These are phyloP conservation scores for Malus sylvestris DNA, from an alignment of 306 rosid species.

Conservation along the genomic window DNA sequence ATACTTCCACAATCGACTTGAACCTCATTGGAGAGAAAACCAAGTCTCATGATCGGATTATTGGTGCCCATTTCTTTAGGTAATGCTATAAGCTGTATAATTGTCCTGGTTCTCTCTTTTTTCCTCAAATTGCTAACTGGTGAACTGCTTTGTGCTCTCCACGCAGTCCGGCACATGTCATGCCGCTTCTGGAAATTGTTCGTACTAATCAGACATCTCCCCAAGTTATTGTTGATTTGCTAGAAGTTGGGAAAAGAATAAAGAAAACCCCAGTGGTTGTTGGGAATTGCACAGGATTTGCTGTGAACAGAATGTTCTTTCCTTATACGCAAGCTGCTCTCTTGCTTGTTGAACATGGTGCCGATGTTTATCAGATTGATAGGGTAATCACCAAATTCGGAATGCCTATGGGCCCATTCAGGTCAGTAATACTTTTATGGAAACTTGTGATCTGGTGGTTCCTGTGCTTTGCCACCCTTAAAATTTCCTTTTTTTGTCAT, in stretches of 20 bases:
- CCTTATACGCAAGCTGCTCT: conserved; percentile 81
- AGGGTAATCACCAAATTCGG: conserved; percentile 57
- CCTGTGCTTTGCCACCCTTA: not conserved
- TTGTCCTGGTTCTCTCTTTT: not conserved
- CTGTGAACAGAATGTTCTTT: conserved; percentile 89
- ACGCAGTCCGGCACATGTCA: conserved; percentile 90
- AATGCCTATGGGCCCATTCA: conserved; percentile 99
- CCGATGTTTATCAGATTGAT: conserved; percentile 79
- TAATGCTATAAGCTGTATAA: conserved; percentile 13
- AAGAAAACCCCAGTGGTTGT: conserved; percentile 94
- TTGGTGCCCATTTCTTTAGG: conserved; percentile 99
- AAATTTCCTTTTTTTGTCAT: not conserved
- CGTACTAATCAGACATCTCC: conserved; percentile 77
- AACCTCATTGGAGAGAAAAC: conserved; percentile 80
- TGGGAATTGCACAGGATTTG: conserved; percentile 97
- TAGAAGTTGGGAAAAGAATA: conserved; percentile 74
- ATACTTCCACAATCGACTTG: conserved; percentile 97
- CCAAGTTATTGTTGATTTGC: conserved; percentile 77
- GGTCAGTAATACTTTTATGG: conserved; percentile 37
- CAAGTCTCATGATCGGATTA: conserved; percentile 68
- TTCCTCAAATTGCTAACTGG: conserved; percentile 1
- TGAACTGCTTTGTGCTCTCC: conserved; percentile 24
- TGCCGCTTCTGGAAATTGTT: conserved; percentile 95
- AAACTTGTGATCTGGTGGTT: conserved; percentile 6
- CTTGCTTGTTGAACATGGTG: conserved; percentile 78